Base-by-base conservation (phyloP, 352 stramenopile species). In the Pythium sp. region DNA sequence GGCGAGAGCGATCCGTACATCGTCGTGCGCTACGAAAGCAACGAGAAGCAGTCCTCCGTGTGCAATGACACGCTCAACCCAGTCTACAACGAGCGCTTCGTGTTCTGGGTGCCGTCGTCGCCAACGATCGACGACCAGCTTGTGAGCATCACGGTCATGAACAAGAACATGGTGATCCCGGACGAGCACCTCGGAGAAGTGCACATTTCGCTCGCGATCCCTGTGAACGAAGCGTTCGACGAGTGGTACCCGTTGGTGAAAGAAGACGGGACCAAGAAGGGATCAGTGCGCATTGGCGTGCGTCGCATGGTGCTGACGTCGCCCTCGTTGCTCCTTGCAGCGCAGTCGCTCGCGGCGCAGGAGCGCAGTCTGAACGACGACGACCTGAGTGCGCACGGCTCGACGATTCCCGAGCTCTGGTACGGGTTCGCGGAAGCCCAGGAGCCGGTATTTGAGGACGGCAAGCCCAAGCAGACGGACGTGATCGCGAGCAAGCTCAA, bases 191-290 rank as follows among this genome's bases (percentile, higher is more conserved):
- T 91, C 5, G 85, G 85, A 5, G 82, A 93, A 73, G 80, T 93
- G 58, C 85, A 91, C 69, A 62, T 93, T 30, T 84, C 78, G 32
- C 64, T 93, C 22, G 71, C 81, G 2, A 82, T 93, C 51, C 85
- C 85, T 8, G 43, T 89, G 24, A 89, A 91, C 64, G 82, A 91
- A 20, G 66, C 74, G 1, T 93, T 90, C 69, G 73, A 80, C 55
- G 82, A 89, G 58, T 93, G 81, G 85, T 91, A 84, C 38, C 82
- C 85, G 41, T 68, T 93, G 9, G 78, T 91, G 4, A 79, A 83
- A 62, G 71, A 75, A 11, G 80, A 90, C 58, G 82, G 85, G 54
- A 65, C 75, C 26, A 87, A 90, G 49, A 80, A 84, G 46, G 85
- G 82, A 0, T 62, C 77, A 12, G 56, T 90, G 15, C 76, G 73